Conservation (phyloP, 768 basidiomycete genomes). For the Mycena leptocephala region DNA sequence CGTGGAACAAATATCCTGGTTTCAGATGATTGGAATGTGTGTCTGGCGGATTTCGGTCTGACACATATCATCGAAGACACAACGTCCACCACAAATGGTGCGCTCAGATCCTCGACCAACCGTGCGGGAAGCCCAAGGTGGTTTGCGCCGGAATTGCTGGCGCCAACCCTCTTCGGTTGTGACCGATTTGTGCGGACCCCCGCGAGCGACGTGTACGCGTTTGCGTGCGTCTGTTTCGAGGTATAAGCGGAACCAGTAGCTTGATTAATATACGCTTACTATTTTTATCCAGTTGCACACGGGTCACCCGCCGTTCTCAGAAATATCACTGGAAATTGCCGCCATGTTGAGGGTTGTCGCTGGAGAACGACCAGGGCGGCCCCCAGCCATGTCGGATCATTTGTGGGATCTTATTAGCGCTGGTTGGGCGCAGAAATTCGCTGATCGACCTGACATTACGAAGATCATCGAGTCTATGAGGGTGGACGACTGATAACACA, state of each 20-base stretch:
- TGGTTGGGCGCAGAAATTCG: too few species aligned
- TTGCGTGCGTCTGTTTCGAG: slow-evolving; percentile 12
- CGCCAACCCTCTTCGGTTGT: neutral
- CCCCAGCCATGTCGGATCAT: too few species aligned
- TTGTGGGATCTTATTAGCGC: too few species aligned
- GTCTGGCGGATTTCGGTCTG: slow-evolving; percentile 6
- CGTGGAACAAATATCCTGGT: slow-evolving; percentile 8
- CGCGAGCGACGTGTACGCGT: slow-evolving; percentile 7
- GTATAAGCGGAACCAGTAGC: neutral
- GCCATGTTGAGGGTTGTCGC: neutral
- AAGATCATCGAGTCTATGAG: too few species aligned
- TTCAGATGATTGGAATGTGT: neutral
- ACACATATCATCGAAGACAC: neutral
- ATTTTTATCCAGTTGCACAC: neutral
- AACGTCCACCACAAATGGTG: neutral
- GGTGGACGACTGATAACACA: too few species aligned
- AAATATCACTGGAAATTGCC: neutral
- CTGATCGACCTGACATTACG: too few species aligned
- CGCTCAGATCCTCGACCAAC: neutral
- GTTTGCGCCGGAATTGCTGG: slow-evolving; percentile 1
- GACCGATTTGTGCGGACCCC: neutral
- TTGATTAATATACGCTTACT: neutral
- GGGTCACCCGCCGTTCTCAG: neutral
- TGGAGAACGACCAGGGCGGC: neutral
- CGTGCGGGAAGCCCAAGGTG: neutral